phyloP scores from a whole-genome alignment of 495 filamentous ascomycete genomes.

The Tuber borchii region DNA sequence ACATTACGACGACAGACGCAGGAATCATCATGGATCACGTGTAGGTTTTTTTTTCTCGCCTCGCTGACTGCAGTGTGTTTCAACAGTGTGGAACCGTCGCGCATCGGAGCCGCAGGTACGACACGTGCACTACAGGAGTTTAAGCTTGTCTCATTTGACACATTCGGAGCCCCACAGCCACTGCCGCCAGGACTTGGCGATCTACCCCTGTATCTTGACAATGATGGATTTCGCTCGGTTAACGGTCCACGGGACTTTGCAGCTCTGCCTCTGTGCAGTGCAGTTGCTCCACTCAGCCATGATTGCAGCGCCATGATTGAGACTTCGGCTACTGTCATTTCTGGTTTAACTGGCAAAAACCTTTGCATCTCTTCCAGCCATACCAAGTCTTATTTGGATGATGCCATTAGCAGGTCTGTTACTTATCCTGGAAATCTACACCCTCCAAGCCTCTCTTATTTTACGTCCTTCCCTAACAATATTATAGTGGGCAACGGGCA shows the following conservation, averaged over 20 bases:
- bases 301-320: too few relatives aligned
- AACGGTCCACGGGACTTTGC: background rate
- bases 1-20: background rate
- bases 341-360: too few relatives aligned
- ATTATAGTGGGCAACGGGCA: background rate
- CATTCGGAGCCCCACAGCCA: background rate
- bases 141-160: background rate
- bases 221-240: background rate
- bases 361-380: too few relatives aligned
- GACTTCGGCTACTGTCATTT: too few relatives aligned
- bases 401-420: too few relatives aligned
- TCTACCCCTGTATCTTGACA: background rate
- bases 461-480: background rate
- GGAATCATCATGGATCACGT: background rate
- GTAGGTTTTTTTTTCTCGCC: background rate
- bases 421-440: too few relatives aligned
- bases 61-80: too few relatives aligned
- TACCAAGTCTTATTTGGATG: too few relatives aligned
- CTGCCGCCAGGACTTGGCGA: background rate
- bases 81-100: too few relatives aligned
- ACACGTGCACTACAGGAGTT: background rate
- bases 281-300: background rate
- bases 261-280: background rate
- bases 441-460: too few relatives aligned
- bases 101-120: too few relatives aligned